phyloP scores from a whole-genome alignment of 306 rosid species.

The Acacia confusa region DNA sequence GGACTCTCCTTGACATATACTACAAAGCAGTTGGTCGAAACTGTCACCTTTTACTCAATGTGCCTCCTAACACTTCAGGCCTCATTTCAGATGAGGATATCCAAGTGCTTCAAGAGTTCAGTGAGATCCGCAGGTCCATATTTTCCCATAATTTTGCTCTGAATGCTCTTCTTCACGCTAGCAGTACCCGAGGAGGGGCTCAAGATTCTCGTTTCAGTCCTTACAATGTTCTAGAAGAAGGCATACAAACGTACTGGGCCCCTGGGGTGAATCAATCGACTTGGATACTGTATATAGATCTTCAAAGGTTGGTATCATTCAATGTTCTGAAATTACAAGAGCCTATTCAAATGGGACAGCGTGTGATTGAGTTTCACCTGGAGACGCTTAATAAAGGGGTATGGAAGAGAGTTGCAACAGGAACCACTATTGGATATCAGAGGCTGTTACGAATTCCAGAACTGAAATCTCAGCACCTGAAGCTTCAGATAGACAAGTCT shows the following conservation, averaged over 20 bases:
- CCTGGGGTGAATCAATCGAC: slow-evolving; percentile 56
- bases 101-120: slow-evolving; percentile 79
- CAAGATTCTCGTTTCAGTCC: slow-evolving; percentile 54
- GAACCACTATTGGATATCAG: slow-evolving; percentile 82
- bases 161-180: slow-evolving; percentile 53
- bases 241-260: slow-evolving; percentile 77
- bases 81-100: slow-evolving; percentile 84
- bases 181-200: slow-evolving; percentile 68
- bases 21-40: slow-evolving; percentile 83
- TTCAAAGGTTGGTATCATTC: slow-evolving; percentile 56
- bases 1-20: slow-evolving; percentile 76
- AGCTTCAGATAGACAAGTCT: slow-evolving; percentile 67
- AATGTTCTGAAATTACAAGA: slow-evolving; percentile 83
- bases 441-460: slow-evolving; percentile 66
- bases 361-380: slow-evolving; percentile 72
- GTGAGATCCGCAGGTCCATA: slow-evolving; percentile 58
- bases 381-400: slow-evolving; percentile 48
- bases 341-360: slow-evolving; percentile 92
- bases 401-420: slow-evolving; percentile 62
- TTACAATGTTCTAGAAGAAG: slow-evolving; percentile 64
- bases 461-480: slow-evolving; percentile 55
- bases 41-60: slow-evolving; percentile 70
- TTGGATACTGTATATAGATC: slow-evolving; percentile 65
- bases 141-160: slow-evolving; percentile 69
- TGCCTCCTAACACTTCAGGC: slow-evolving; percentile 91